A percentile compares a stretch with the other conserved stretches of the same genome.
These are phyloP conservation scores for Delitschia confertaspora DNA, from an alignment of 495 filamentous ascomycete species.

Conservation along the genomic window DNA sequence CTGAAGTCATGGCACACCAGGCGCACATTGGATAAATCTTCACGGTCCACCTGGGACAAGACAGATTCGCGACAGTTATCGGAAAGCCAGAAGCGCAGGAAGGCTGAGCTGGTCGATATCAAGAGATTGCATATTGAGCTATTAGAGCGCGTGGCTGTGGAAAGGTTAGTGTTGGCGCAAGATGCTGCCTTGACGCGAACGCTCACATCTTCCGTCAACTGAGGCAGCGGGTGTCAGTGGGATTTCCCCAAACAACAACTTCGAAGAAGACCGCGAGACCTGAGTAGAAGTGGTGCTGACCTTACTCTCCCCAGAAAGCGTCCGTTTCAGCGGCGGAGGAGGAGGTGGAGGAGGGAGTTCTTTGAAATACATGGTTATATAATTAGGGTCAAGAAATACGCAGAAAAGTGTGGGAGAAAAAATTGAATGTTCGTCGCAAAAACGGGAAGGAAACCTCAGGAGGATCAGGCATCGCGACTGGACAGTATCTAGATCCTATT, in stretches of 20 bases:
- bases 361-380: conserved; percentile 19
- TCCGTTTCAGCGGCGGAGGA: conserved; percentile 27
- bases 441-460: conserved; percentile 20
- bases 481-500: conserved; percentile 15
- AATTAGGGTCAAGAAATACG: conserved; percentile 9
- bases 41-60: conserved; percentile 33
- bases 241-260: conserved; percentile 38
- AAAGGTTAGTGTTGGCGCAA: conserved; percentile 11
- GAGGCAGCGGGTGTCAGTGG: conserved; percentile 27
- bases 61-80: conserved; percentile 40
- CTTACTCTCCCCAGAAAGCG: conserved; percentile 28
- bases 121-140: conserved; percentile 36
- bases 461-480: conserved; percentile 27
- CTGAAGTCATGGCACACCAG: conserved; percentile 47
- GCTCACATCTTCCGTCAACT: conserved; percentile 25
- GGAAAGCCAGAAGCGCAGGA: conserved; percentile 43
- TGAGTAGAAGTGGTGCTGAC: conserved; percentile 23
- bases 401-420: conserved; percentile 2
- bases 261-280: conserved; percentile 24
- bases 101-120: conserved; percentile 36
- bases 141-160: conserved; percentile 22
- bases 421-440: conserved; percentile 16
- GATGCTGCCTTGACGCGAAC: conserved; percentile 7
- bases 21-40: conserved; percentile 42
- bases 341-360: conserved; percentile 17